A percentile compares a stretch with the other conserved stretches of the same genome.
Conservation (phyloP, 2,329 filamentous ascomycete species). For the Diaporthe velutina region DNA sequence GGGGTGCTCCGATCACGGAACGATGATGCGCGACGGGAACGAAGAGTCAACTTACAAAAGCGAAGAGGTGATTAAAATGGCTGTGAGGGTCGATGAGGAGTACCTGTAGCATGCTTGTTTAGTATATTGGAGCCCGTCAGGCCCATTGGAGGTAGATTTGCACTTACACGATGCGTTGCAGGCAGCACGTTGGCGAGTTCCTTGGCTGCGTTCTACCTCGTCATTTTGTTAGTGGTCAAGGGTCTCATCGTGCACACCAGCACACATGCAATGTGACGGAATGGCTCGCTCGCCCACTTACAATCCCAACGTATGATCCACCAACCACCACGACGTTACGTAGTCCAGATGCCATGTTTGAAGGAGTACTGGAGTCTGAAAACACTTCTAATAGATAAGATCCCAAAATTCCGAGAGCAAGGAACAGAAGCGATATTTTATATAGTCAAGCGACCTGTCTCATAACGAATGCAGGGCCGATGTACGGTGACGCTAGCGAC, state of each 20-base stretch:
- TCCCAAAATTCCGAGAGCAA: background rate
- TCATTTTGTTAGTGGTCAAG: background rate
- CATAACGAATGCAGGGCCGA: conserved; percentile 7
- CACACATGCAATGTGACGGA: background rate
- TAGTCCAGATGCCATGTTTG: conserved; percentile 43
- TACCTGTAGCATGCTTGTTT: conserved; percentile 41
- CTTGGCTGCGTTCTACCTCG: conserved; percentile 48
- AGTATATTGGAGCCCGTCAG: background rate
- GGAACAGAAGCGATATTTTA: background rate
- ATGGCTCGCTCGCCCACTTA: conserved; percentile 40
- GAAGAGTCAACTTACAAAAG: conserved; percentile 49
- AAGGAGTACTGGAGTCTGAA: background rate
- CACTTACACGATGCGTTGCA: conserved; percentile 49
- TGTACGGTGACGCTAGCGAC: background rate
- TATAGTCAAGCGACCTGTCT: conserved; percentile 30
- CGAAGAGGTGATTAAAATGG: conserved; percentile 63
- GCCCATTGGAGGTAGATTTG: too few species aligned
- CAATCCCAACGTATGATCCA: conserved; percentile 59
- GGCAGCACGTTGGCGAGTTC: conserved; percentile 53
- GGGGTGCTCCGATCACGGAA: conserved; percentile 14
- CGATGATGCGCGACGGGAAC: background rate
- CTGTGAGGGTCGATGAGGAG: conserved; percentile 62
- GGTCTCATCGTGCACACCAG: background rate
- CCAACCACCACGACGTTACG: conserved; percentile 60
- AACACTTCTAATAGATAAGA: background rate